Percentiles rank a stretch among this genome's conserved stretches.
phyloP scores from a whole-genome alignment of 257 asterid genomes.

The Paulownia fortunei region DNA sequence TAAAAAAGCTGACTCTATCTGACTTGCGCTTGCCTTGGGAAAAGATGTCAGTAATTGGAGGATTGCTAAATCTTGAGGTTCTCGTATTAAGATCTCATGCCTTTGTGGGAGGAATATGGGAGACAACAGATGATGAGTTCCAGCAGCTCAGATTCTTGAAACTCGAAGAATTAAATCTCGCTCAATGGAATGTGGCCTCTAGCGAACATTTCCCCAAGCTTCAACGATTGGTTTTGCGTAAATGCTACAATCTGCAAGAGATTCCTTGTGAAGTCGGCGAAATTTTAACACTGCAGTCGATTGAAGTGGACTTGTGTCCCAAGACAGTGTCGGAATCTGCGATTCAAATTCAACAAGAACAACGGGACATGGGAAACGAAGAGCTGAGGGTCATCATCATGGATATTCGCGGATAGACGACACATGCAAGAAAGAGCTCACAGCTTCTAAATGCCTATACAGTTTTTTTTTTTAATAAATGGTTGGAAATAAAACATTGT shows the following conservation, averaged over 20 bases:
- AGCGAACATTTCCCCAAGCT: slow-evolving; percentile 27
- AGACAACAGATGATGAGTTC: slow-evolving; percentile 21
- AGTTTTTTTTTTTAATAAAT: no score
- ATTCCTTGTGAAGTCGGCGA: slow-evolving; percentile 10
- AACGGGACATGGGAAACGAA: not conserved
- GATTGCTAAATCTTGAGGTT: not conserved
- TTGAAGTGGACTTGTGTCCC: not conserved
- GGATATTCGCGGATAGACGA: no score
- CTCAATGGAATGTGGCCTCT: not conserved
- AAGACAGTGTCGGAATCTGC: not conserved
- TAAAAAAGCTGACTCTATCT: slow-evolving; percentile 24
- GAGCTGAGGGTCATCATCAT: not conserved
- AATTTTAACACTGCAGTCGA: slow-evolving; percentile 7
- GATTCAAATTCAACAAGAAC: not conserved
- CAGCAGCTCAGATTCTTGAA: slow-evolving; percentile 25
- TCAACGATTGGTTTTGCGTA: slow-evolving; percentile 1
- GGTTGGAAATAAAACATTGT: not conserved
- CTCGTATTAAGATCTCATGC: not conserved
- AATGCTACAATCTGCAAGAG: not conserved
- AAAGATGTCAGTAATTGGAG: not conserved
- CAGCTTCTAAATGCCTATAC: no score
- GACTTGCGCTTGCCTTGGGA: not conserved
- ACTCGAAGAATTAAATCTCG: not conserved
- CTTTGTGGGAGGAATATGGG: slow-evolving; percentile 2
- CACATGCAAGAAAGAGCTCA: no score